A percentile compares a stretch with the other conserved stretches of the same genome.
These are phyloP conservation scores for Yarrowia sp. DNA, from an alignment of 805 yeast species.

Conservation along the genomic window DNA sequence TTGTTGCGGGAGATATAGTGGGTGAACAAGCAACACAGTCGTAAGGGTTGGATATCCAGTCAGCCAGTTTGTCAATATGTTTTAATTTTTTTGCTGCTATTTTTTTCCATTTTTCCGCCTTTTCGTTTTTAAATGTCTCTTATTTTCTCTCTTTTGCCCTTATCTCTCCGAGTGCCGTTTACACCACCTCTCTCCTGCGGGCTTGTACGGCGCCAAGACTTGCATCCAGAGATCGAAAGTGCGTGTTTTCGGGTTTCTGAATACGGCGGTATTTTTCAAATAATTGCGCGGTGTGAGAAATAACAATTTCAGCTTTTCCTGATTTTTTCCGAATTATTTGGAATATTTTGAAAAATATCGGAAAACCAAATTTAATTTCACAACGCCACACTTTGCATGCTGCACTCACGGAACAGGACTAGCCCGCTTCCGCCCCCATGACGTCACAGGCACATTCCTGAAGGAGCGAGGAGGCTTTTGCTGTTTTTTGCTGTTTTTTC, in stretches of 20 bases:
- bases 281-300: neutral
- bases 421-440: neutral
- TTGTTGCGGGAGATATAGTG: no score
- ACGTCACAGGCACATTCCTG: neutral
- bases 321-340: neutral
- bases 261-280: no score
- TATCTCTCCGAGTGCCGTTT: conserved; percentile 12
- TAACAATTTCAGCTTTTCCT: neutral
- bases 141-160: neutral
- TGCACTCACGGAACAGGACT: neutral
- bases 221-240: neutral
- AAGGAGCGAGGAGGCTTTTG: neutral
- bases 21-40: no score
- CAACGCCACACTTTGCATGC: neutral
- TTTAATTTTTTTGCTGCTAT: no score
- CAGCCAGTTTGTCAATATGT: no score
- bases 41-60: no score
- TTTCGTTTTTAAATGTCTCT: neutral
- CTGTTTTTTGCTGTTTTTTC: neutral
- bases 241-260: neutral
- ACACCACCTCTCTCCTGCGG: conserved; percentile 10
- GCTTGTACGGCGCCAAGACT: conserved; percentile 12
- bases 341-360: neutral
- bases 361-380: neutral
- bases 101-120: neutral